Percentiles rank a stretch among this genome's conserved stretches.
Evolutionary conservation across 108 stramenopile species (phyloP).

Genomic region (Pseudonitzschia delicatissima): DNA sequence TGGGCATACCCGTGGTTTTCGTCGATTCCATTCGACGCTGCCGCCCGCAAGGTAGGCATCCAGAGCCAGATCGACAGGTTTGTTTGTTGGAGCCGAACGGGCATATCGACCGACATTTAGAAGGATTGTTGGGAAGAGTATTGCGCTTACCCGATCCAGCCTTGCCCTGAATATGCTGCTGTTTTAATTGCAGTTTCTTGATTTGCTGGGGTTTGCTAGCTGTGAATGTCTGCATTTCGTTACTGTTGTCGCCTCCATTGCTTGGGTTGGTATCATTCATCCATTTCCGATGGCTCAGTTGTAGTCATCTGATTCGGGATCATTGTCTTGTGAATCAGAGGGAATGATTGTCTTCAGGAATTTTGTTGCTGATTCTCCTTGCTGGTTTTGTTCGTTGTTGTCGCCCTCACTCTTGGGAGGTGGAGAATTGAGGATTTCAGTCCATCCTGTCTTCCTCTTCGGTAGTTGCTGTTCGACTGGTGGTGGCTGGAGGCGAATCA

Average conservation of each 20-base stretch:
- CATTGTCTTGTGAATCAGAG: background rate
- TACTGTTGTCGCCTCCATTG: conserved; percentile 3
- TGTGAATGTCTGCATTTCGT: conserved; percentile 15
- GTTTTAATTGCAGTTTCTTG: conserved; percentile 5
- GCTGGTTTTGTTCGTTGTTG: background rate
- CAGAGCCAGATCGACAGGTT: conserved; percentile 12
- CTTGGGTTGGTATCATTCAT: background rate
- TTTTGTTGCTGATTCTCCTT: background rate
- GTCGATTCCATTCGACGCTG: conserved; percentile 15
- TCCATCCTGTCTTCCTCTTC: background rate
- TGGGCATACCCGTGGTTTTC: background rate
- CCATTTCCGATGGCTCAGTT: background rate
- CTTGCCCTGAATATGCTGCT: background rate
- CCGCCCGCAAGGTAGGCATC: conserved; percentile 17
- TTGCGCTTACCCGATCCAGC: conserved; percentile 16
- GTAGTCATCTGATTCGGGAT: background rate
- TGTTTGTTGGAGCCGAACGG: conserved; percentile 15
- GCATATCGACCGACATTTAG: conserved; percentile 10
- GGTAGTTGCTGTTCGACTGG: background rate
- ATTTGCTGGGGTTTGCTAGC: conserved; percentile 28
- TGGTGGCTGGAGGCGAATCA: conserved; percentile 1
- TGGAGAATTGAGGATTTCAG: background rate
- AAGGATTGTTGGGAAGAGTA: background rate
- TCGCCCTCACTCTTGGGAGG: background rate
- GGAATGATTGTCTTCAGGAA: too few species aligned